These are phyloP conservation scores for Hansfordia pulvinata DNA, from an alignment of 2,329 filamentous ascomycete species.

Conservation along the genomic window DNA sequence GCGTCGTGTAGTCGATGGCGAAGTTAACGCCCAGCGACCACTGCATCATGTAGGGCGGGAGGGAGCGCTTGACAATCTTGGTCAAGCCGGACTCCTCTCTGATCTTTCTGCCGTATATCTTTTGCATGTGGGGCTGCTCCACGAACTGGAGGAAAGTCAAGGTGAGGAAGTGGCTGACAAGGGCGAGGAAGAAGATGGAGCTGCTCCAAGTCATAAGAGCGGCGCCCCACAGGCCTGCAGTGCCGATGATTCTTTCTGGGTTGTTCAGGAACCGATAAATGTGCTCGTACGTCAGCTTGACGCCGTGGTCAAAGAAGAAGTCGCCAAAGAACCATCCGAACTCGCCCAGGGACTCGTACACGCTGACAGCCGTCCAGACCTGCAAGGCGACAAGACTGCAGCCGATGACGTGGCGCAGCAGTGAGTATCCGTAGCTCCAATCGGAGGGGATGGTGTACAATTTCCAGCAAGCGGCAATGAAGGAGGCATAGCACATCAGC, in stretches of 20 bases:
- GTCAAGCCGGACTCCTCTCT: slow-evolving; percentile 82
- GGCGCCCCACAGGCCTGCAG: slow-evolving; percentile 90
- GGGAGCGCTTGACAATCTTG: slow-evolving; percentile 75
- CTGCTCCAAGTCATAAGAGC: slow-evolving; percentile 87
- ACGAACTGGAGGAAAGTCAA: slow-evolving; percentile 84
- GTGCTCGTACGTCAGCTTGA: slow-evolving; percentile 86
- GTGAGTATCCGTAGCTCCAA: slow-evolving; percentile 75
- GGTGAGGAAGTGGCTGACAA: slow-evolving; percentile 74
- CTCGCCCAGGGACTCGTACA: slow-evolving; percentile 90
- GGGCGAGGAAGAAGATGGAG: slow-evolving; percentile 72
- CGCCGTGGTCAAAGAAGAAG: slow-evolving; percentile 87
- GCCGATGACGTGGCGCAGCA: slow-evolving; percentile 80
- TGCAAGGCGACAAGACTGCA: slow-evolving; percentile 71
- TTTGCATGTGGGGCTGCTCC: slow-evolving; percentile 96
- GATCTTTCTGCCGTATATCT: slow-evolving; percentile 77
- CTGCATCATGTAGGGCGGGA: slow-evolving; percentile 71
- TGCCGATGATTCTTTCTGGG: slow-evolving; percentile 83
- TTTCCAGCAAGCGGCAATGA: slow-evolving; percentile 88
- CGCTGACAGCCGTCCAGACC: slow-evolving; percentile 82
- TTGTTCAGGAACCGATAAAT: slow-evolving; percentile 99
- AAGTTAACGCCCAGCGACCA: slow-evolving; percentile 80
- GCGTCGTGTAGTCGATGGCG: slow-evolving; percentile 72
- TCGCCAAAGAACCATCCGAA: slow-evolving; percentile 99
- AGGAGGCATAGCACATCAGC: slow-evolving; percentile 78
- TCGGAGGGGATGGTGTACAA: slow-evolving; percentile 81